phyloP scores from a whole-genome alignment of 2,329 filamentous ascomycete species.

The Scedosporium minutisporum region DNA sequence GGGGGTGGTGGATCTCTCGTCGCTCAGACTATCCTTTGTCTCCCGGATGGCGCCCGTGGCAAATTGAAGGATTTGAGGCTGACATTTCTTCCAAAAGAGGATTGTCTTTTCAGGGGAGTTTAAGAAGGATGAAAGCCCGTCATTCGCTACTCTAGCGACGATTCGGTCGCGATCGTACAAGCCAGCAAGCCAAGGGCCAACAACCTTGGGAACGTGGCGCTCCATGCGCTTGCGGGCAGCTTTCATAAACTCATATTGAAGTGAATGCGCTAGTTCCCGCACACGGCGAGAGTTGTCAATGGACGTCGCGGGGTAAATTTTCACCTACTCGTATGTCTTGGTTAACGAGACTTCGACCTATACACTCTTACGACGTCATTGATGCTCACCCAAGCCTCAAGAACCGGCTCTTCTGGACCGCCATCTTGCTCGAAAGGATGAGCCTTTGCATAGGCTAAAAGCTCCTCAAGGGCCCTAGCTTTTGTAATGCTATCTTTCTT shows the following conservation, averaged over 20 bases:
- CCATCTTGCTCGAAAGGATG: slow-evolving; percentile 44
- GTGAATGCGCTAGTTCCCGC: slow-evolving; percentile 70
- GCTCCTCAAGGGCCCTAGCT: slow-evolving; percentile 78
- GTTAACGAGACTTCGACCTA: neutral
- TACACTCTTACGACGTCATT: neutral
- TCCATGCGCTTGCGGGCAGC: slow-evolving; percentile 74
- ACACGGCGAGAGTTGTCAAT: slow-evolving; percentile 85
- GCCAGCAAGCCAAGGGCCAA: slow-evolving; percentile 86
- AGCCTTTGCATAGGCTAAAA: slow-evolving; percentile 54
- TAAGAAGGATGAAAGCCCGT: slow-evolving; percentile 68
- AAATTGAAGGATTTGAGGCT: slow-evolving; percentile 71
- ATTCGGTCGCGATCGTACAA: slow-evolving; percentile 75
- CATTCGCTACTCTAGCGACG: slow-evolving; percentile 65
- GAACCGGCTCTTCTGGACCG: slow-evolving; percentile 67
- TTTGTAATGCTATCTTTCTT: slow-evolving; percentile 95
- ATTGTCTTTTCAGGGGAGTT: slow-evolving; percentile 68
- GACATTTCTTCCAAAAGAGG: slow-evolving; percentile 73
- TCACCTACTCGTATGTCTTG: slow-evolving; percentile 42
- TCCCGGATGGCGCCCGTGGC: slow-evolving; percentile 73
- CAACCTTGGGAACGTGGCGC: slow-evolving; percentile 63
- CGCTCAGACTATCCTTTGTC: slow-evolving; percentile 72
- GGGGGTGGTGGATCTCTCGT: slow-evolving; percentile 71
- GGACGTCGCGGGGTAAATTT: slow-evolving; percentile 77
- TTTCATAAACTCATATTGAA: slow-evolving; percentile 56
- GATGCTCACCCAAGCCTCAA: slow-evolving; percentile 72